Conservation (phyloP, 257 asterid species). For the Marsdenia floribunda region DNA sequence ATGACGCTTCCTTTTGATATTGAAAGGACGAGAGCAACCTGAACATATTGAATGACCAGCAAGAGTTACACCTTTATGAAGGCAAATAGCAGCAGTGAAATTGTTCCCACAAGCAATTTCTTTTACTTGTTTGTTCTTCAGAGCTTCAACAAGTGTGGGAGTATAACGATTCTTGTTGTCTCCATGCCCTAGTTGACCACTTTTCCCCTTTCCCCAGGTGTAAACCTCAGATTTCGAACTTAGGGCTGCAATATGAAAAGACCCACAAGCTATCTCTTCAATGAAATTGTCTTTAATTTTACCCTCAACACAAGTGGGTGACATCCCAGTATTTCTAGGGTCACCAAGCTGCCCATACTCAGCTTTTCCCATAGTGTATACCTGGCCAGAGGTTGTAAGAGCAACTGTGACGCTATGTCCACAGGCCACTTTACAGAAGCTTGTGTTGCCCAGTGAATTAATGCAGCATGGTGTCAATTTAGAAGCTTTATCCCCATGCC, state of each 20-base stretch:
- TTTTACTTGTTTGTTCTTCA: slow-evolving; percentile 53
- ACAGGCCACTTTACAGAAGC: slow-evolving; percentile 58
- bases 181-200: slow-evolving; percentile 76
- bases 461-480: slow-evolving; percentile 40
- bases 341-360: slow-evolving; percentile 36
- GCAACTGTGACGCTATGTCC: slow-evolving; percentile 65
- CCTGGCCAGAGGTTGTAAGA: slow-evolving; percentile 55
- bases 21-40: slow-evolving; percentile 50
- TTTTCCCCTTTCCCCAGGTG: slow-evolving; percentile 72
- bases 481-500: slow-evolving; percentile 50
- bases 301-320: slow-evolving; percentile 43
- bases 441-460: slow-evolving; percentile 24
- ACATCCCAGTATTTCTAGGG: slow-evolving; percentile 28
- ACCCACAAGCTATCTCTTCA: slow-evolving; percentile 66
- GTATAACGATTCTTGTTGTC: slow-evolving; percentile 40
- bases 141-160: slow-evolving; percentile 55
- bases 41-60: slow-evolving; percentile 52
- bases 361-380: slow-evolving; percentile 56
- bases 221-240: slow-evolving; percentile 54
- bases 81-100: slow-evolving; percentile 58
- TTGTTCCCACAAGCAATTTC: slow-evolving; percentile 52
- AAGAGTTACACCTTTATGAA: slow-evolving; percentile 33
- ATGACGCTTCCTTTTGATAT: slow-evolving; percentile 51
- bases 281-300: slow-evolving; percentile 32
- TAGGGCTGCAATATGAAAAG: slow-evolving; percentile 59